Evolutionary conservation across 2,329 filamentous ascomycete genomes (phyloP), one percentile per base, ranked within the genome.

Genomic region (Fusarium sp.): DNA sequence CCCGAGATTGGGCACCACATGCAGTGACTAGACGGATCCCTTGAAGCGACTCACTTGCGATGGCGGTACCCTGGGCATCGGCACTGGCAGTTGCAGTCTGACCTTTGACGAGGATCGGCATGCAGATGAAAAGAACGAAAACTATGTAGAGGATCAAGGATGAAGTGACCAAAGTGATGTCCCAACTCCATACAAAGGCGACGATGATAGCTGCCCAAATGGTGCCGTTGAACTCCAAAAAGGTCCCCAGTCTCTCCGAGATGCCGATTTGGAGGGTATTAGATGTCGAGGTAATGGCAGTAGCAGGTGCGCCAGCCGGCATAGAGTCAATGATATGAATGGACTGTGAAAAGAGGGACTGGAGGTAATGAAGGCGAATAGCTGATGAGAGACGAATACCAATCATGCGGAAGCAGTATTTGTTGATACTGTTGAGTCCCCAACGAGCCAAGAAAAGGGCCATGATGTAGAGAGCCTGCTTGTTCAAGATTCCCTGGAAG

Each of bases 231-330:
- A 79, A 82, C 68, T 85, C 81, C 29, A 86, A 71, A 6, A 85
- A 77, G 0, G 77, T 79, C 0, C 81, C 80, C 5, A 88, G 76
- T 24, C 84, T 82, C 63, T 88, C 85, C 0, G 85, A 87, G 16
- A 88, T 83, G 16, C 85, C 85, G 16, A 85, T 77, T 53, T 88
- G 86, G 15, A 88, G 80, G 0, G 83, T 83, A 57, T 87, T 87
- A 7, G 85, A 82, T 0, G 84, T 83, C 0, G 83, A 80, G 0
- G 85, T 88, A 68, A 88, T 87, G 2, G 84, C 82, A 12, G 84
- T 84, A 0, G 84, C 82, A 15, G 86, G 83, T 9, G 84, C 82
- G 4, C 86, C 86, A 0, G 83, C 72, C 3, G 85, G 84, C 42
- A 86, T 79, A 7, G 83, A 80, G 60, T 86, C 86, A 26, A 88